Percentiles rank a stretch among this genome's conserved stretches.
Evolutionary conservation across 257 asterid species (phyloP).

Genomic region (Leonotis leonurus): DNA sequence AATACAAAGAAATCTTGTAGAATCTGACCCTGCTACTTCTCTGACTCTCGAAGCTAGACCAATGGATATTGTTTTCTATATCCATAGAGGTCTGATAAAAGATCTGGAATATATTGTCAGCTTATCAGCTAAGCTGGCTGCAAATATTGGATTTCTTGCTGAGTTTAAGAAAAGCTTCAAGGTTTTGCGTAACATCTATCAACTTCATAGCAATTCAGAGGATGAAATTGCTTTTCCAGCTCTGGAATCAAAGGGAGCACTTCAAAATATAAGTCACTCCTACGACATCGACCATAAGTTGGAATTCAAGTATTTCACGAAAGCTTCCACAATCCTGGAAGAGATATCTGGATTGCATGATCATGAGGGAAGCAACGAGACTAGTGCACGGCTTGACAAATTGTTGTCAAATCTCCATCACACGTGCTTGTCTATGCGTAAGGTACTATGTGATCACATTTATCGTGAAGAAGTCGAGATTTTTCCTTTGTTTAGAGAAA

Average conservation of each 20-base stretch:
- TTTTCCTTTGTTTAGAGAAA: slow-evolving; percentile 50
- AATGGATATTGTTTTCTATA: slow-evolving; percentile 46
- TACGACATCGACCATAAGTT: slow-evolving; percentile 67
- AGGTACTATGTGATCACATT: slow-evolving; percentile 65
- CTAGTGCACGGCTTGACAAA: slow-evolving; percentile 29
- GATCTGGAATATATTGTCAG: slow-evolving; percentile 49
- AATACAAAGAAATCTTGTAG: slow-evolving; percentile 27
- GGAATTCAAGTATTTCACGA: slow-evolving; percentile 52
- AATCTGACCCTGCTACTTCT: slow-evolving; percentile 16
- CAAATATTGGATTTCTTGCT: slow-evolving; percentile 29
- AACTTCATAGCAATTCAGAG: slow-evolving; percentile 59
- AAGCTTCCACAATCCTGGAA: slow-evolving; percentile 35
- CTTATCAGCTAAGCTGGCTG: slow-evolving; percentile 53
- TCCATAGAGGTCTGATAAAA: slow-evolving; percentile 62
- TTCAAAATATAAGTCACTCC: slow-evolving; percentile 57
- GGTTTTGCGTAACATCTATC: slow-evolving; percentile 40
- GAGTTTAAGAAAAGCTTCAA: slow-evolving; percentile 47
- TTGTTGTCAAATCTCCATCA: slow-evolving; percentile 53
- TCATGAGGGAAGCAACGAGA: slow-evolving; percentile 21
- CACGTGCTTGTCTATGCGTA: slow-evolving; percentile 55
- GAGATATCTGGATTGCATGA: slow-evolving; percentile 36
- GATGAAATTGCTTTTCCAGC: slow-evolving; percentile 73
- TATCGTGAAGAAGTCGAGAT: slow-evolving; percentile 66
- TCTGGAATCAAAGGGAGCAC: slow-evolving; percentile 65
- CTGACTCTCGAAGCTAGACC: slow-evolving; percentile 46